Evolutionary conservation across 768 basidiomycete genomes (phyloP).

Genomic region (Lyophyllum decastes): DNA sequence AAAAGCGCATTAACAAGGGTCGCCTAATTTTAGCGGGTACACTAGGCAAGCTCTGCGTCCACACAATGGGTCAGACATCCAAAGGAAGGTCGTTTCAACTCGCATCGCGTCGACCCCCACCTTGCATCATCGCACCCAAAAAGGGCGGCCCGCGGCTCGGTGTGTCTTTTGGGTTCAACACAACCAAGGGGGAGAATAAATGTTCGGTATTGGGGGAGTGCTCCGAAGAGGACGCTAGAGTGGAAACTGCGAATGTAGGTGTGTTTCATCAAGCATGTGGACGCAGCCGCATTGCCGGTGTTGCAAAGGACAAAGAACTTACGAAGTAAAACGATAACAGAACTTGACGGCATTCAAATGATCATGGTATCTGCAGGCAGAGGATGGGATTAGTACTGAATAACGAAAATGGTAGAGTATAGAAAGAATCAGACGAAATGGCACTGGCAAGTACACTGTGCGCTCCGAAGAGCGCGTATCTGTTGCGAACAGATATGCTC

Average conservation of each 20-base stretch:
- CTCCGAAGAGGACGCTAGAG: conserved; percentile 71
- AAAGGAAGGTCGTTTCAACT: conserved; percentile 78
- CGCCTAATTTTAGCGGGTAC: neutral
- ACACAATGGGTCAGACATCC: conserved; percentile 68
- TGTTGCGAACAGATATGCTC: conserved; percentile 79
- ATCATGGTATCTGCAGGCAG: neutral
- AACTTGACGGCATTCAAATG: too few species aligned
- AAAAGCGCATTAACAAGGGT: neutral
- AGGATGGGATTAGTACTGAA: neutral
- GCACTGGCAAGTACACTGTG: conserved; percentile 88
- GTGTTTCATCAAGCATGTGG: conserved; percentile 49
- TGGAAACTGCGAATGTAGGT: conserved; percentile 89
- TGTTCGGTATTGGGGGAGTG: conserved; percentile 75
- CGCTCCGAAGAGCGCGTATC: conserved; percentile 59
- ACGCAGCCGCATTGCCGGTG: conserved; percentile 13
- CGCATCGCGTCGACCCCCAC: conserved; percentile 76
- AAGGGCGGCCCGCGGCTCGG: conserved; percentile 62
- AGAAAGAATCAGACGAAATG: conserved; percentile 68
- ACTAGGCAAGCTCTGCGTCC: neutral
- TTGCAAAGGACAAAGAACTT: neutral
- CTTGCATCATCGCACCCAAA: conserved; percentile 69
- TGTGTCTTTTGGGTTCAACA: conserved; percentile 72
- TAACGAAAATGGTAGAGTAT: conserved; percentile 4
- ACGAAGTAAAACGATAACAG: neutral
- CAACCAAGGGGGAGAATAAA: conserved; percentile 68